Base-by-base conservation (phyloP, 768 basidiomycete genomes). In the Lentinula edodes region DNA sequence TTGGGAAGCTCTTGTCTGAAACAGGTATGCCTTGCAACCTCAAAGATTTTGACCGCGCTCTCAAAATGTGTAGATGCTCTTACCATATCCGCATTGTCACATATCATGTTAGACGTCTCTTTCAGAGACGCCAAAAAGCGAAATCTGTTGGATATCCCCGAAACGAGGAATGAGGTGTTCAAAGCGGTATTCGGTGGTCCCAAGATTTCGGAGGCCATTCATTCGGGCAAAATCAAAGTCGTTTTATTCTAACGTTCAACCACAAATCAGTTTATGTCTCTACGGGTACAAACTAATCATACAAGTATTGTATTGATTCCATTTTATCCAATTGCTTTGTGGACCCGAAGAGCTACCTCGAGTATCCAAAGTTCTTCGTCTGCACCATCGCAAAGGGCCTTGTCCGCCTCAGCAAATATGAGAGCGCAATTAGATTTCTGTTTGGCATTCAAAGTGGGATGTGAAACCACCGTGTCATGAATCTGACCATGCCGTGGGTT, bases 351-450 rank as follows among this genome's bases (percentile, higher is more conserved):
- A n/a, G 86, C 94, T 38, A 93, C 88, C 69, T 97, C 92, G 13
- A 99, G 75, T 36, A 92, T 84, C 88, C 96, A 97, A 23, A 99
- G 76, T 72, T 98, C 97, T 73, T 99, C 97, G 68, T 99, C 97
- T 15, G 92, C 95, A 0, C 97, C 97, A 64, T 98, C 96, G 66
- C 91, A 93, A 23, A 99, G 76, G 0, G 92, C 93, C 72, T 98
- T 98, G 75, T 99, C 97, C 32, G 93, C 93, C 71, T 97, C 94
- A 2, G 93, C 97, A 65, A 99, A 88, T 3, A 85, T 85, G 18
- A 97, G 78, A 2, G 90, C 91, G 63, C 91, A 90, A 35, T 74
- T 74, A 12, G 91, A 84, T 71, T 98, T 98, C 63, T 92, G 89
- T 28, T 86, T 83, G 20, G 89, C 85, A 15, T 86, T 84, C 57